Evolutionary conservation across 257 asterid genomes (phyloP).

Genomic region (Fraxinus excelsior): DNA sequence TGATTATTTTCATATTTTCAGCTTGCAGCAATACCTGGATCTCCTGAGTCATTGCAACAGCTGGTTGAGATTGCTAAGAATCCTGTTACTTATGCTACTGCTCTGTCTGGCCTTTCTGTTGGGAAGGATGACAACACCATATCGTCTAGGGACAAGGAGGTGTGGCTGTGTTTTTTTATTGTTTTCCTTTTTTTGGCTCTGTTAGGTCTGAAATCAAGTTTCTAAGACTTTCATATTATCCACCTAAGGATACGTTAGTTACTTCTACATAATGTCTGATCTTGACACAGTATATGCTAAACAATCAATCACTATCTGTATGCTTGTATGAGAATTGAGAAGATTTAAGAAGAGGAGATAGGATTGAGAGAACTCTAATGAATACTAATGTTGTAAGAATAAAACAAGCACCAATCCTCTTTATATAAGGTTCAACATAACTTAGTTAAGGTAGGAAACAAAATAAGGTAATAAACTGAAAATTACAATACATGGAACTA

Average conservation of each 20-base stretch:
- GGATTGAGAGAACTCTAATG: background rate
- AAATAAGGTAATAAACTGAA: too few species aligned
- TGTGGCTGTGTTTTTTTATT: conserved; percentile 16
- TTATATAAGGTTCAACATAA: background rate
- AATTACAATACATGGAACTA: background rate
- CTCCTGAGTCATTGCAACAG: conserved; percentile 88
- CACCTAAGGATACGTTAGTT: background rate
- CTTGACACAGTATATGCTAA: background rate
- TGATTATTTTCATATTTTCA: conserved; percentile 38
- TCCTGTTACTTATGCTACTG: conserved; percentile 52
- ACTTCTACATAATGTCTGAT: background rate
- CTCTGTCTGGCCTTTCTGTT: conserved; percentile 49
- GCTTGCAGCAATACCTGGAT: conserved; percentile 98
- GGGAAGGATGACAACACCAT: conserved; percentile 66
- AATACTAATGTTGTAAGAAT: background rate
- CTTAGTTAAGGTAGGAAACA: background rate
- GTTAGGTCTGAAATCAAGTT: conserved; percentile 18
- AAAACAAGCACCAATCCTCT: background rate
- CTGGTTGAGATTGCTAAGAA: conserved; percentile 95
- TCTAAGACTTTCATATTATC: conserved; percentile 2
- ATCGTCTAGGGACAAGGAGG: conserved; percentile 80
- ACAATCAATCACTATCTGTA: background rate
- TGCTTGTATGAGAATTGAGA: background rate
- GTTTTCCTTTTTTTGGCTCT: background rate
- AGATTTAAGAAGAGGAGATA: background rate